Evolutionary conservation across 495 filamentous ascomycete species (phyloP), one percentile per base, ranked within the genome.

Genomic region (Podospora conica): DNA sequence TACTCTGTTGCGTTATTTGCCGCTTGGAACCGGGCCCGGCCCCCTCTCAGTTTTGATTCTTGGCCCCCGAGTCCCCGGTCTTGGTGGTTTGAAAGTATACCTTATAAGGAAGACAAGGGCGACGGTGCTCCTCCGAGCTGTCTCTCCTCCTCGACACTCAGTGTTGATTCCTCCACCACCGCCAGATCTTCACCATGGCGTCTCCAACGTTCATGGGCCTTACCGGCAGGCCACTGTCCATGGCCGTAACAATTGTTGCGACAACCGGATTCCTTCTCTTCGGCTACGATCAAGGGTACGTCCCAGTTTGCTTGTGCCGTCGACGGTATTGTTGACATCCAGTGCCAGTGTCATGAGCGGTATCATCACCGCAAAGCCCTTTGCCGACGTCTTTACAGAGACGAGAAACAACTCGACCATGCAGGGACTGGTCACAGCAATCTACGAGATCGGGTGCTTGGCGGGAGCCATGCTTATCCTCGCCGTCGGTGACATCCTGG

Each of bases 401-500:
- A 90, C 89, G 1, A 82, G 81, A 59, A 77, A 81, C 68, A 80
- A 92, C 70, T 77, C 86, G 6, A 88, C 87, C 1, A 91, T 91
- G 86, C 90, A 93, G 73, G 91, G 89, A 28, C 79, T 90, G 21
- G 88, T 94, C 15, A 94, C 91, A 3, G 89, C 91, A 3, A 90
- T 96, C 55, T 95, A 93, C 73, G 90, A 93, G 70, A 82, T 93
- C 48, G 91, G 90, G 23, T 93, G 91, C 77, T 76, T 94, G 20
- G 73, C 84, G 10, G 91, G 91, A 53, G 90, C 91, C 56, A 84
- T 93, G 62, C 86, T 86, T 61, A 87, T 90, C 22, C 78, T 94
- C 48, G 77, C 80, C 33, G 81, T 85, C 58, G 91, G 90, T 60
- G 91, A 96, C 69, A 67, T 76, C 12, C 76, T 91, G 6, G 91